Evolutionary conservation across 1,284 basidiomycete genomes (phyloP).

Genomic region (Cryptococcus wingfieldii): DNA sequence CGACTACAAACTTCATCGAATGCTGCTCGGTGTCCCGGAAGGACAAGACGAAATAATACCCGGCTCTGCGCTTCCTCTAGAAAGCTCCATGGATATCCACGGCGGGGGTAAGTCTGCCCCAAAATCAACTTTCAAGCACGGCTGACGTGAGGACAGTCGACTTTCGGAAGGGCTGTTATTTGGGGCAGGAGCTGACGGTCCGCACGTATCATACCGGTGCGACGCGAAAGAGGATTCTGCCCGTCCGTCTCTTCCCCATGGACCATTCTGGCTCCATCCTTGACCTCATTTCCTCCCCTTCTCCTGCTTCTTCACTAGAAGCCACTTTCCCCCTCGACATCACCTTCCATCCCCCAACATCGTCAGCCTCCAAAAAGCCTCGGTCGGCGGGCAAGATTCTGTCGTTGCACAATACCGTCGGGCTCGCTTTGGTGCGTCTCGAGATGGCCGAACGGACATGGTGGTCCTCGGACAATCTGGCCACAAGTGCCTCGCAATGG

Average conservation of each 20-base stretch:
- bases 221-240: slow-evolving; percentile 84
- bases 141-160: slow-evolving; percentile 61
- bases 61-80: slow-evolving; percentile 79
- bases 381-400: slow-evolving; percentile 43
- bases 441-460: slow-evolving; percentile 44
- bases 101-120: slow-evolving; percentile 64
- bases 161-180: slow-evolving; percentile 95
- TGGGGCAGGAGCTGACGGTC: slow-evolving; percentile 96
- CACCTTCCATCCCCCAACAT: slow-evolving; percentile 31
- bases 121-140: neutral
- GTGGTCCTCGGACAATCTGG: slow-evolving; percentile 17
- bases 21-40: slow-evolving; percentile 81
- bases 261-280: slow-evolving; percentile 6
- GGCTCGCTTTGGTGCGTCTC: slow-evolving; percentile 43
- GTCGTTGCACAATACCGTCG: slow-evolving; percentile 29
- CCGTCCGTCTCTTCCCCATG: slow-evolving; percentile 54
- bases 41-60: slow-evolving; percentile 73
- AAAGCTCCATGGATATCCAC: slow-evolving; percentile 90
- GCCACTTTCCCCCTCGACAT: slow-evolving; percentile 22
- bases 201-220: slow-evolving; percentile 93
- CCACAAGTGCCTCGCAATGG: slow-evolving; percentile 15
- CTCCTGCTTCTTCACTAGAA: neutral
- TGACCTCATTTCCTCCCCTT: slow-evolving; percentile 2
- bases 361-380: slow-evolving; percentile 33
- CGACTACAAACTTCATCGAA: slow-evolving; percentile 72